phyloP scores from a whole-genome alignment of 768 basidiomycete genomes.

The Rickenella mellea region DNA sequence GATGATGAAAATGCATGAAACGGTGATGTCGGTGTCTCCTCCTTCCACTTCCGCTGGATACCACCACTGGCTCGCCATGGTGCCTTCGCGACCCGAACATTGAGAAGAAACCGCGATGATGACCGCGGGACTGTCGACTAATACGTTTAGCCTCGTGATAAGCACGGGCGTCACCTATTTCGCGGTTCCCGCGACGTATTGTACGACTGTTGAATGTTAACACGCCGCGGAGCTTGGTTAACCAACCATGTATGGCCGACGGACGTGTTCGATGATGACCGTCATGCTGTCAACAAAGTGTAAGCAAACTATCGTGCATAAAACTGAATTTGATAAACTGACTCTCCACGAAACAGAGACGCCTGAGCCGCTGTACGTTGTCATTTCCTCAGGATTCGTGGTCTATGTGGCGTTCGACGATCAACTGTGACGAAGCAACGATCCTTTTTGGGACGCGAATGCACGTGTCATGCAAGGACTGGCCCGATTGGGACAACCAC shows the following conservation, averaged over 20 bases:
- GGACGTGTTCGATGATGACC: slow-evolving; percentile 6
- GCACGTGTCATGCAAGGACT: no score
- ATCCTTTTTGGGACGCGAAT: no score
- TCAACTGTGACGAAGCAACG: no score
- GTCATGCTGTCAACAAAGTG: no score
- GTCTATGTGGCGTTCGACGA: no score
- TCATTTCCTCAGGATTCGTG: no score
- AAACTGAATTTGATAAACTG: no score
- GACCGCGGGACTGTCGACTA: slow-evolving; percentile 12
- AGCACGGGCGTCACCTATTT: slow-evolving; percentile 52
- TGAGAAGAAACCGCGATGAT: slow-evolving; percentile 18
- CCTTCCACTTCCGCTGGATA: slow-evolving; percentile 4
- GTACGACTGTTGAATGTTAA: slow-evolving; percentile 51
- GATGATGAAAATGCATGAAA: slow-evolving; percentile 15
- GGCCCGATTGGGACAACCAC: no score
- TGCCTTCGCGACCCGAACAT: slow-evolving; percentile 11
- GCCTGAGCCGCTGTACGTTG: no score
- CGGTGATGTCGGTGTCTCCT: slow-evolving; percentile 8
- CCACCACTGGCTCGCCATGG: slow-evolving; percentile 1
- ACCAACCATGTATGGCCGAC: slow-evolving; percentile 65
- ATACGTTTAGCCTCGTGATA: slow-evolving; percentile 19
- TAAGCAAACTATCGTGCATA: no score
- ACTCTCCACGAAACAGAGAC: no score
- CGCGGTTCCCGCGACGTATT: slow-evolving; percentile 52
- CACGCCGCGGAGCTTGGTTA: slow-evolving; percentile 72